Evolutionary conservation across 768 basidiomycete species (phyloP).

Genomic region (Suillus tomentosus): DNA sequence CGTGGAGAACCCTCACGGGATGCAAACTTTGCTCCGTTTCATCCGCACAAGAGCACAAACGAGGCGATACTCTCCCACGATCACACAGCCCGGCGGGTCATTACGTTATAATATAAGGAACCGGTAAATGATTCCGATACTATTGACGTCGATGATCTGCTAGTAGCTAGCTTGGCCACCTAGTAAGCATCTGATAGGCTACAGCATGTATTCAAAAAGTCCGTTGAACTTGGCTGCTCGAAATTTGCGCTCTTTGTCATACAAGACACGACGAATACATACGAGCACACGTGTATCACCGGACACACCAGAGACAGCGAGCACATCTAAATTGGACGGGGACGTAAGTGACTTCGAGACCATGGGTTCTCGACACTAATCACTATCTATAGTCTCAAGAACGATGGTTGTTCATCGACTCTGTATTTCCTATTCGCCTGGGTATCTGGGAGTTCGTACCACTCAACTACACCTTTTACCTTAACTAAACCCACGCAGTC

Average conservation of each 20-base stretch:
- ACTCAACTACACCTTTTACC: constrained; percentile 8
- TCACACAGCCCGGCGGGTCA: background rate
- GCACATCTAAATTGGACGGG: constrained; percentile 8
- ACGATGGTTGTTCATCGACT: constrained; percentile 73
- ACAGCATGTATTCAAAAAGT: constrained; percentile 23
- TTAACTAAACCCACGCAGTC: constrained; percentile 39
- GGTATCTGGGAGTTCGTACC: constrained; percentile 70
- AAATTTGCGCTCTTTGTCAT: constrained; percentile 9
- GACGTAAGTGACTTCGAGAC: background rate
- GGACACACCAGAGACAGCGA: constrained; percentile 21
- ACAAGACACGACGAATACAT: constrained; percentile 8
- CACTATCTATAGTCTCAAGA: constrained; percentile 33
- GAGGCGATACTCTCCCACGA: constrained; percentile 19
- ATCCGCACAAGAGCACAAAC: constrained; percentile 6
- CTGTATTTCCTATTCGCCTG: constrained; percentile 74
- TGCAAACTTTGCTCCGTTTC: constrained; percentile 23
- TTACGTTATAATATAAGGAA: background rate
- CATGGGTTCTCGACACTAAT: background rate
- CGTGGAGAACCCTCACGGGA: constrained; percentile 22
- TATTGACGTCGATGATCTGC: background rate
- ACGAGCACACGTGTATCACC: background rate
- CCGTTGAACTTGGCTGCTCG: constrained; percentile 8
- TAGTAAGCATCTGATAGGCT: background rate
- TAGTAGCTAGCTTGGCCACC: background rate
- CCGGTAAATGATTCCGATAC: background rate